Base-by-base conservation (phyloP, 768 basidiomycete species). In the Amanita jacksonii region DNA sequence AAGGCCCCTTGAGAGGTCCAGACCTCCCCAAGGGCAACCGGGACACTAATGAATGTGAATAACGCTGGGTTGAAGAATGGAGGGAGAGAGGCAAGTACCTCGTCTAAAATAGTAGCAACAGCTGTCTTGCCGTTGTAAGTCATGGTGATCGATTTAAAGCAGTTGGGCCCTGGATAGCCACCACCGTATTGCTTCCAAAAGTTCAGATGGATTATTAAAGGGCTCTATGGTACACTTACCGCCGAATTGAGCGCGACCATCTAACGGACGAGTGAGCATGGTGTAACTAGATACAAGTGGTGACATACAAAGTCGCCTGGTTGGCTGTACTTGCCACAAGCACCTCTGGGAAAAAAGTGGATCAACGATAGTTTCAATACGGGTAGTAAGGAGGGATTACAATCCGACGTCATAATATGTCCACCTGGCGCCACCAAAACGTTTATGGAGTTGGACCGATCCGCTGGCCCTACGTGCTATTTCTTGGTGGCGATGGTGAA, bases 1-100 rank as follows among this genome's bases (percentile, higher is more conserved):
- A 37, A 89, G 69, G 41, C 79, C 77, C 10, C 61, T 54, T 20
- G 79, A 78, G 44, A 88, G 65, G 62, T 90, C 87, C 20, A 88
- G 71, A 32, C 75, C 85, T 20, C 69, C 72, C 25, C 57, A 70
- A 19, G 76, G 75, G 56, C 86, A 89, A 15, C 70, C 73, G 35
- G 77, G 75, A 57, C 85, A 86, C 75, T 83, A 49, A 16, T 28
- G 41, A 30, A 42, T 13, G 35, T 25, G 41, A 15, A 18, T 28
- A 32, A 18, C 5, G 33, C 25, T 30, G 23, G 48, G 44, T 8
- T 32, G 35, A 20, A 22, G 23, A 3, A 10, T 10, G 13, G 4
- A 36, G 18, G 18, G 34, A n/a, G 15, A 34, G 46, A 40, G 33
- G 46, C 45, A 39, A 16, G 1, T 39, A 79, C 81, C 76, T 72